Evolutionary conservation across 495 filamentous ascomycete species (phyloP), one percentile per base, ranked within the genome.

Genomic region (Rusavskia elegans): DNA sequence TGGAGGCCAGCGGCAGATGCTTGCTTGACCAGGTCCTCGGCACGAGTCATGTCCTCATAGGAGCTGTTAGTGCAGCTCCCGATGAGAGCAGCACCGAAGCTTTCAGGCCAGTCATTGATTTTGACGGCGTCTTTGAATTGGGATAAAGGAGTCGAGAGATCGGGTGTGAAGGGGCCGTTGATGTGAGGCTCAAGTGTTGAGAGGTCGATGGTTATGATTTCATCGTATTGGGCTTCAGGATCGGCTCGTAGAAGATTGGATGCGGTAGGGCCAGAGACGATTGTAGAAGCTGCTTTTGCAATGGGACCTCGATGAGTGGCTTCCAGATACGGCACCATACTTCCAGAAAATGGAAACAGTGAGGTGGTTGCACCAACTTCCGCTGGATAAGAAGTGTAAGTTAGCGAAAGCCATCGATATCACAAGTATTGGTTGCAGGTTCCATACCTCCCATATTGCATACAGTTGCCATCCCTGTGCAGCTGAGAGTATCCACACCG

Each of bases 1-100:
- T 86, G 84, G 29, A 98, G 68, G 35, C 92, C 92, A 10, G 85
- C 92, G 32, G 84, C 80, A 46, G 79, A 72, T 14, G 92, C 92
- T 65, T 93, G 89, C 67, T 89, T 88, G 45, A 96, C 85, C 51
- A 98, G 75, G 59, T 87, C 72, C 71, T 96, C 92, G 16, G 88
- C 84, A 48, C 92, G 81, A 10, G 87, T 89, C 92, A 98, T 98
- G 62, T 98, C 92, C 68, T 95, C 80, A 65, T 95, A 98, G 3
- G 92, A 97, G 66, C 86, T 93, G 74, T 98, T 98, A 14, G 92
- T 98, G 71, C 92, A 98, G 71, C 87, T 94, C 42, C 92, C 92
- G 60, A 98, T 98, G 27, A 98, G 76, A 52, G 89, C 87, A 8
- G 92, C 89, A 7, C 85, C 88, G 54, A 98, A 83, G 42, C 81